Base-by-base conservation (phyloP, 1,139 yeast species). In the Wickerhamomyces sp. region DNA sequence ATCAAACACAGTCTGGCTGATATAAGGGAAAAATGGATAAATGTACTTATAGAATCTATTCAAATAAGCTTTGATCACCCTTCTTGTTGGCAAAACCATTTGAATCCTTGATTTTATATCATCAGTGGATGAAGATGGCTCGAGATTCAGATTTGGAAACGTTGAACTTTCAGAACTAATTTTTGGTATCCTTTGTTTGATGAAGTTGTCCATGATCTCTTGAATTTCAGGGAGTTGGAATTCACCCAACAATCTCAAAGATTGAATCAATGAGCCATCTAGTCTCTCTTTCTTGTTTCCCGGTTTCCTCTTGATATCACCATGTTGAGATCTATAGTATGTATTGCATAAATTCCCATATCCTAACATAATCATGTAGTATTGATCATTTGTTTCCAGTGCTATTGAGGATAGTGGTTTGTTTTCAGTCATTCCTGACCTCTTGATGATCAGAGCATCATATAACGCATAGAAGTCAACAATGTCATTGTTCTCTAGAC, bases 1-100 rank as follows among this genome's bases (percentile, higher is more conserved):
- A 42, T 60, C 50, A 47, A 66, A 62, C 27, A 56, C 57, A 1
- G 40, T 38, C 50, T 71, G 74, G 52, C 74, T 78, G 31, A 76
- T 44, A 26, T 67, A 64, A 0, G 81, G 80, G 49, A 72, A 64
- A 43, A 67, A 69, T 0, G 79, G 78, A 48, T 74, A 73, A 2
- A 75, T 57, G 10, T 58, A 51, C 14, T 54, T 52, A 58, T 74
- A 73, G 51, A 70, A 77, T 27, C 69, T 45, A 6, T 59, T 53
- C 26, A 69, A 31, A 43, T 66, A 64, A n/a, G 59, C 46, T 58
- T 66, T 61, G 2, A 75, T 57, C 2, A 71, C 63, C 18, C 57
- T 55, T 41, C 57, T 60, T 2, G 66, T 59, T 1, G 81, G 81
- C 36, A 60, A 55, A 23, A 45, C 45, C 26, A 46, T 34, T 42